Conservation (phyloP, 1,139 yeast genomes). For the Hemisphaericaspora subhashii region DNA sequence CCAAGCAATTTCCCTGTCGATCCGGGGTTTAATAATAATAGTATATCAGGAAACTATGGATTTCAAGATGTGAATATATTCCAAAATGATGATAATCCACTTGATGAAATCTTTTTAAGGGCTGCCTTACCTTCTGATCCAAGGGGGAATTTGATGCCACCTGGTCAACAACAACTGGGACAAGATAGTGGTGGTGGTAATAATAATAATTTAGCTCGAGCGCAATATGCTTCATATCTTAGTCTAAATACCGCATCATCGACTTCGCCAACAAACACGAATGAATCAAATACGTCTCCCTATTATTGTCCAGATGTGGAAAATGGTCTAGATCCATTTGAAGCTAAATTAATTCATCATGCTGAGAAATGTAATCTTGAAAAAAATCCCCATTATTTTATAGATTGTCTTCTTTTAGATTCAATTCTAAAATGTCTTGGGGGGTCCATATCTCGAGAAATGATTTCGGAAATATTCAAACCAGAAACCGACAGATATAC, state of each 20-base stretch:
- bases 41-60: conserved; percentile 5
- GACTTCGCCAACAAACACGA: conserved; percentile 38
- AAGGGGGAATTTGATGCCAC: conserved; percentile 13
- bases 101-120: conserved; percentile 34
- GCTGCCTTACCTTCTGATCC: not conserved
- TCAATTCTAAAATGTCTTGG: conserved; percentile 15
- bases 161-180: conserved; percentile 3
- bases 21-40: conserved; percentile 1
- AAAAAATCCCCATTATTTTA: conserved; percentile 28
- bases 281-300: conserved; percentile 33
- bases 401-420: conserved; percentile 23
- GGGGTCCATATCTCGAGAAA: not conserved
- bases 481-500: conserved; percentile 17
- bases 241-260: conserved; percentile 23
- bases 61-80: conserved; percentile 33
- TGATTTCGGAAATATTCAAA: conserved; percentile 22
- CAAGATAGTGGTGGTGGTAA: too few relatives aligned
- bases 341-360: conserved; percentile 19
- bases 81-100: conserved; percentile 38
- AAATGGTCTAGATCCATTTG: conserved; percentile 17
- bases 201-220: too few relatives aligned
- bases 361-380: conserved; percentile 23
- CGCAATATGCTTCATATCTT: conserved; percentile 5
- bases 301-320: conserved; percentile 3
- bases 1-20: conserved; percentile 1